A percentile compares a stretch with the other conserved stretches of the same genome.
These are phyloP conservation scores for Wallacemonas collosoma DNA, from an alignment of 208 protist genomes.

Conservation along the genomic window DNA sequence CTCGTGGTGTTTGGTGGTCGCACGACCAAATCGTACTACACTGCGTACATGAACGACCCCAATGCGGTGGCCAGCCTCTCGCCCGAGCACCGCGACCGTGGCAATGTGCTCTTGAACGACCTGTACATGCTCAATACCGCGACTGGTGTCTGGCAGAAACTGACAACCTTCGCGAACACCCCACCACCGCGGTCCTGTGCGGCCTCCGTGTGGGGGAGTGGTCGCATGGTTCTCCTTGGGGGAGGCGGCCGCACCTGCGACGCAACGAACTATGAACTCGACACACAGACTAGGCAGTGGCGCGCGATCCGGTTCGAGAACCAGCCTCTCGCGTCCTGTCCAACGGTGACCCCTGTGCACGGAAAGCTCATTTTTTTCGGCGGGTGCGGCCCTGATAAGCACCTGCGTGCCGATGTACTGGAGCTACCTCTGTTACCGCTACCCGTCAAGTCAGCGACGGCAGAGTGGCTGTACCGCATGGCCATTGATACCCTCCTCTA, in stretches of 20 bases:
- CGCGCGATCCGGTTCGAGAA: conserved; percentile 20
- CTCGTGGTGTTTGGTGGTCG: conserved; percentile 62
- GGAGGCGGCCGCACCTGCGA: conserved; percentile 40
- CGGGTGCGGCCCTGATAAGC: conserved; percentile 26
- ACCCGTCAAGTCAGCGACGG: conserved; percentile 17
- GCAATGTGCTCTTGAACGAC: conserved; percentile 41
- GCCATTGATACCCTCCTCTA: background rate
- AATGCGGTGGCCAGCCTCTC: background rate
- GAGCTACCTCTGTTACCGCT: conserved; percentile 36
- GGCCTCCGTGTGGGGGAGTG: conserved; percentile 45
- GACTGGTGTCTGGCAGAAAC: conserved; percentile 43
- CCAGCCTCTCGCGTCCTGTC: conserved; percentile 47
- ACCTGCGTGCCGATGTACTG: conserved; percentile 32
- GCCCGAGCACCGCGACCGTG: conserved; percentile 10
- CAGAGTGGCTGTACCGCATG: conserved; percentile 17
- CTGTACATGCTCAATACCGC: conserved; percentile 47
- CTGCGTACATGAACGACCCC: background rate
- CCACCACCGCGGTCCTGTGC: conserved; percentile 47
- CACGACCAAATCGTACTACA: conserved; percentile 19
- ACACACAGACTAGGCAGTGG: conserved; percentile 35
- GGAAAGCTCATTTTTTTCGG: conserved; percentile 54
- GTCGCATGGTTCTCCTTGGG: conserved; percentile 40
- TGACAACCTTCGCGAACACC: conserved; percentile 23
- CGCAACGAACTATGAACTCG: conserved; percentile 36
- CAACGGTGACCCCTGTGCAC: conserved; percentile 38